Evolutionary conservation across 2,329 filamentous ascomycete species (phyloP), one percentile per base, ranked within the genome.

Genomic region (Aspergillus pseudoviridinutans): DNA sequence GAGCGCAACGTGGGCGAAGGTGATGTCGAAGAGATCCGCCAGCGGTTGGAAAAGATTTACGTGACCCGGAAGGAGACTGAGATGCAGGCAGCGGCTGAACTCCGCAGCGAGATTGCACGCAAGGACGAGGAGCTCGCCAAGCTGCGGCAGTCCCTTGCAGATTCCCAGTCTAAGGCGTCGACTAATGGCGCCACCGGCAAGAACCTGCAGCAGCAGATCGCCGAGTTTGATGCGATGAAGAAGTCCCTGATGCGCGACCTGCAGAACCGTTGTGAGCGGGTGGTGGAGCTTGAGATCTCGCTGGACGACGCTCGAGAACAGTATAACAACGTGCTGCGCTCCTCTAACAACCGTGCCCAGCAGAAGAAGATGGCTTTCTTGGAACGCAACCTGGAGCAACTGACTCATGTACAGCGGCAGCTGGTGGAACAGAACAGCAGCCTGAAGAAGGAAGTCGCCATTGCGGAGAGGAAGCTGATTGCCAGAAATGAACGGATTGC

Each of bases 351-450:
- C 81, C 89, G 94, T 58, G 93, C 94, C 25, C 94, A 99, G 80
- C 94, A 99, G 78, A 99, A 99, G 89, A 99, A 99, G 85, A 97
- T 99, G 90, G 95, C 94, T 17, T 99, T 99, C 84, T 80, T 99
- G 52, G 94, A 99, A 80, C 89, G 94, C 71, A 99, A 99, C 74
- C 86, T 99, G 44, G 94, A 99, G 79, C 94, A 99, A 77, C 83
- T 99, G 55, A 99, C 94, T 3, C 91, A 96, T 71, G 94, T 99
- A 54, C 94, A 99, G 78, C 87, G 94, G 55, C 94, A 99, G 78
- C 87, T 99, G 12, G 94, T 99, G 32, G 94, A 99, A 80, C 94
- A 99, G 77, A 99, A 99, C 78, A 91, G 91, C 66, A 89, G 88
- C 61, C 82, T 99, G 69, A 99, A 99, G 87, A 97, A 99, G 82